phyloP scores from a whole-genome alignment of 2,329 filamentous ascomycete species.

The Xylariaceae sp. region DNA sequence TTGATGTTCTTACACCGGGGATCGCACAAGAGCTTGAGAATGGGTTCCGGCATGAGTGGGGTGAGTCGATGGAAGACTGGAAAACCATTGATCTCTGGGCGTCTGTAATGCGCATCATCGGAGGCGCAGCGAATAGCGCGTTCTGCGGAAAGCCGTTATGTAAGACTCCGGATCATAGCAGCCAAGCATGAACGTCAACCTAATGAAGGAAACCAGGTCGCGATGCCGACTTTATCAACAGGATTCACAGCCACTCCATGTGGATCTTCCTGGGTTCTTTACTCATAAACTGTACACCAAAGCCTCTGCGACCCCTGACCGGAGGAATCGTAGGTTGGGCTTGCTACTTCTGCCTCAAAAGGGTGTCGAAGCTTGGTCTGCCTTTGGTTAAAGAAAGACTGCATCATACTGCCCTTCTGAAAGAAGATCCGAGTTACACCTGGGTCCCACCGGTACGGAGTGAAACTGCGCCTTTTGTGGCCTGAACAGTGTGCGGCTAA shows the following conservation, averaged over 20 bases:
- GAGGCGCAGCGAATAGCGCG: conserved; percentile 1
- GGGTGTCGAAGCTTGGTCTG: conserved; percentile 1
- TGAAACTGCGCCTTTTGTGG: too few relatives aligned
- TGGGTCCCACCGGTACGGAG: too few relatives aligned
- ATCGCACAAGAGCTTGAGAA: conserved; percentile 1
- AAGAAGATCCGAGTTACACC: too few relatives aligned
- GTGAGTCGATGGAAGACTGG: not conserved
- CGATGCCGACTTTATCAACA: conserved; percentile 1
- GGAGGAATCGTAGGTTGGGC: conserved; percentile 2
- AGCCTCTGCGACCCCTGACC: not conserved
- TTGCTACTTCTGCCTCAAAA: conserved; percentile 2
- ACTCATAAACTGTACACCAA: conserved; percentile 5
- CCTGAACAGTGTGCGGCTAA: too few relatives aligned
- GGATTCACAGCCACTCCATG: not conserved
- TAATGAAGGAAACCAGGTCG: conserved; percentile 1
- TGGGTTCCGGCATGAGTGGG: not conserved
- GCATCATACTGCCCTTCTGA: too few relatives aligned
- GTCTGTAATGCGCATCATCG: not conserved
- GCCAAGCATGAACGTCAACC: too few relatives aligned
- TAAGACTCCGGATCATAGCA: not conserved
- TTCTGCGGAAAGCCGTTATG: conserved; percentile 4
- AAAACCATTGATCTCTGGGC: conserved; percentile 1
- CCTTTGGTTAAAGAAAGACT: not conserved
- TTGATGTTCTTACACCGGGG: not conserved
- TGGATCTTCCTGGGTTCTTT: conserved; percentile 2